A percentile compares a stretch with the other conserved stretches of the same genome.
Conservation (phyloP, 108 stramenopile genomes). For the Mediolabrus comicus region DNA sequence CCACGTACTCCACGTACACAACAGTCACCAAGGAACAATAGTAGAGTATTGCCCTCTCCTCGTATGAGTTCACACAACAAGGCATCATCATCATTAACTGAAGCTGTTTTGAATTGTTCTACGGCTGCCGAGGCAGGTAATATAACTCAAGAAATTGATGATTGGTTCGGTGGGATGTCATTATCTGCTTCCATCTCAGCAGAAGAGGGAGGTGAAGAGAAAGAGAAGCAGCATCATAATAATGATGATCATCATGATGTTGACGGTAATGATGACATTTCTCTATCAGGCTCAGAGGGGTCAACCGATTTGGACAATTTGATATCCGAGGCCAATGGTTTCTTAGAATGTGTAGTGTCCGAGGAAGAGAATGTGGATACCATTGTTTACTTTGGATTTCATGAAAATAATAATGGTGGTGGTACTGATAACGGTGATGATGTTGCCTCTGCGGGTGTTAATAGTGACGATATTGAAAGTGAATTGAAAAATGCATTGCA, state of each 20-base stretch:
- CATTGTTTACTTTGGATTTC: not conserved
- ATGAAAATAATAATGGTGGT: not conserved
- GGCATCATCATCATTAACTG: too few species aligned
- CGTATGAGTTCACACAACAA: not conserved
- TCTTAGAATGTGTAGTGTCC: not conserved
- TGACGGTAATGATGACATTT: not conserved
- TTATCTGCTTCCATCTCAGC: not conserved
- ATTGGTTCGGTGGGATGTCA: not conserved
- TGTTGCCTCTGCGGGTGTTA: too few species aligned
- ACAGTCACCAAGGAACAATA: not conserved
- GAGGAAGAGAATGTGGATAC: not conserved
- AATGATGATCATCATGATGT: not conserved
- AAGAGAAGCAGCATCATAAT: not conserved
- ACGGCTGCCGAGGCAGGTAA: not conserved
- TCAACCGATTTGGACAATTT: not conserved
- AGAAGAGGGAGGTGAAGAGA: not conserved
- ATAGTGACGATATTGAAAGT: not conserved
- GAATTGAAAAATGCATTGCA: not conserved
- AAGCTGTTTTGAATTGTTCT: not conserved
- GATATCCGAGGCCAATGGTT: not conserved
- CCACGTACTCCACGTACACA: not conserved
- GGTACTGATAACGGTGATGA: too few species aligned
- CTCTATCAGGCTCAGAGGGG: too few species aligned
- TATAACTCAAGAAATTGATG: not conserved
- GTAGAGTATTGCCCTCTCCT: not conserved